These are phyloP conservation scores for Colletotrichum cereale DNA, from an alignment of 2,329 filamentous ascomycete genomes.

Conservation along the genomic window DNA sequence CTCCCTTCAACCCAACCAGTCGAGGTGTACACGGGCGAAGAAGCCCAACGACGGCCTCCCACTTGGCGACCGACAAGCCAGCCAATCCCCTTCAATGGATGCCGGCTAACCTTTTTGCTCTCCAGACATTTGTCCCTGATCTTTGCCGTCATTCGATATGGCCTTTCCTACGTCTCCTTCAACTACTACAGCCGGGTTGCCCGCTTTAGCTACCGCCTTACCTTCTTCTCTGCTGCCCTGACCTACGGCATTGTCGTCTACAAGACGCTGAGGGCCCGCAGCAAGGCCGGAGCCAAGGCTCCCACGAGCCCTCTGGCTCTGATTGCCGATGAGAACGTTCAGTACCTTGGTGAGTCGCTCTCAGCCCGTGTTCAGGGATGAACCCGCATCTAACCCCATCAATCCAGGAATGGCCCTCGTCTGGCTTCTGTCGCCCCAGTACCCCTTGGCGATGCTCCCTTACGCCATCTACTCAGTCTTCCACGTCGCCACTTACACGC, in stretches of 20 bases:
- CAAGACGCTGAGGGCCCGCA: constrained; percentile 92
- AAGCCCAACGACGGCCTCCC: neutral
- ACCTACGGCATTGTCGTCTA: constrained; percentile 99
- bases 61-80: neutral
- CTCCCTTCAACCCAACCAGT: constrained; percentile 32
- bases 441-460: constrained; percentile 89
- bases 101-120: neutral
- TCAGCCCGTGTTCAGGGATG: constrained; percentile 7
- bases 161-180: constrained; percentile 87
- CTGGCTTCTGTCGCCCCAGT: constrained; percentile 93
- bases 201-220: constrained; percentile 86
- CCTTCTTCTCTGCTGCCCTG: constrained; percentile 88
- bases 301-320: constrained; percentile 73
- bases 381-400: neutral
- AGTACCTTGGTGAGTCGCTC: constrained; percentile 85
- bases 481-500: constrained; percentile 97
- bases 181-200: constrained; percentile 86
- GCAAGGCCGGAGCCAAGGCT: constrained; percentile 77
- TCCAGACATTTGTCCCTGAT: constrained; percentile 87
- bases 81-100: neutral
- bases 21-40: constrained; percentile 8
- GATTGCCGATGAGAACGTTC: constrained; percentile 92
- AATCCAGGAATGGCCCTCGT: constrained; percentile 88
- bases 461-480: constrained; percentile 98
- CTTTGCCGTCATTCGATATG: constrained; percentile 84